A percentile compares a stretch with the other conserved stretches of the same genome.
These are phyloP conservation scores for Rhodotorula sp. DNA, from an alignment of 1,284 basidiomycete species.

Conservation along the genomic window DNA sequence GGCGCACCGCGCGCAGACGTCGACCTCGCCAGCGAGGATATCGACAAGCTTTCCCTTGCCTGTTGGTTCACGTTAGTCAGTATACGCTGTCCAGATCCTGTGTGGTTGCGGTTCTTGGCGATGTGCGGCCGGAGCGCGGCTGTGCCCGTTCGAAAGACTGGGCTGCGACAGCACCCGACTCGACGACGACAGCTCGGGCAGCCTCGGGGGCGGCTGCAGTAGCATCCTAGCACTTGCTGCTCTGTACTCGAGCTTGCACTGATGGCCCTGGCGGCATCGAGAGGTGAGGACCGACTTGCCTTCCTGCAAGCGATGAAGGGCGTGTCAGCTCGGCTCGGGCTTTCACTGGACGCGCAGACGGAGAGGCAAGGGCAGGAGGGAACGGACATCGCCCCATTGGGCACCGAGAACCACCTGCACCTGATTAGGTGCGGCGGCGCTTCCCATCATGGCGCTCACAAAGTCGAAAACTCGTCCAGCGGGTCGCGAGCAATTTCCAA, in stretches of 20 bases:
- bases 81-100: neutral
- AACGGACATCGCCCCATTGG: conserved; percentile 81
- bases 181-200: too few relatives aligned
- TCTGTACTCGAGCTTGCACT: too few relatives aligned
- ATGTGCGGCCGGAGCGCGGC: too few relatives aligned
- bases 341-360: neutral
- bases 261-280: too few relatives aligned
- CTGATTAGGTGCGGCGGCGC: conserved; percentile 8
- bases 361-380: neutral
- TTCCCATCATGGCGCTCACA: conserved; percentile 1
- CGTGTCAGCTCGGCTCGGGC: neutral
- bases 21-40: conserved; percentile 79
- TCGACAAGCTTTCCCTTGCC: conserved; percentile 93
- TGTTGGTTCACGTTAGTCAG: neutral
- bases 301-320: conserved; percentile 13
- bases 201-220: too few relatives aligned
- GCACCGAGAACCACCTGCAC: conserved; percentile 37
- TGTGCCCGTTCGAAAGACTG: too few relatives aligned
- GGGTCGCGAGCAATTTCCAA: neutral
- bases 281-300: conserved; percentile 10
- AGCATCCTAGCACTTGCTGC: too few relatives aligned
- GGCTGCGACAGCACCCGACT: too few relatives aligned
- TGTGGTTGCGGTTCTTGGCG: neutral
- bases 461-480: neutral
- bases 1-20: conserved; percentile 93